Conservation (phyloP, 192 early-diverging fungal species). For the Mortierella claussenii region DNA sequence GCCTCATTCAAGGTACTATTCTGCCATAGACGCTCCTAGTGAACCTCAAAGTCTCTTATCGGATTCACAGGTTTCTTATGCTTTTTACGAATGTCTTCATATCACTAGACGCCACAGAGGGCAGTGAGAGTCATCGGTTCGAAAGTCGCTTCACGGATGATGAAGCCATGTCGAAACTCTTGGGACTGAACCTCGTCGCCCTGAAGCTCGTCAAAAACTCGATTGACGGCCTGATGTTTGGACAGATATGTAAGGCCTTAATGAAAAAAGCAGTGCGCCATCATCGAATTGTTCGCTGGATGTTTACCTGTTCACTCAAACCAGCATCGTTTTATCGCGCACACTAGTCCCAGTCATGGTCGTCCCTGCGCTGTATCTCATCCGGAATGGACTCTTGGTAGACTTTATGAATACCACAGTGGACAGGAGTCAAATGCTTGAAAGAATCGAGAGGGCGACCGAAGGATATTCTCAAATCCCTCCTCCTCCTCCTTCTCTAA, state of each 20-base stretch:
- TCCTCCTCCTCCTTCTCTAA: slow-evolving; percentile 19
- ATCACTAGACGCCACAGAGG: slow-evolving; percentile 9
- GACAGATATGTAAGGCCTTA: slow-evolving; percentile 51
- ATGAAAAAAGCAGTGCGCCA: too few species aligned
- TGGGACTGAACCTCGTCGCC: slow-evolving; percentile 14
- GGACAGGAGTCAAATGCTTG: slow-evolving; percentile 33
- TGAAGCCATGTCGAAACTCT: slow-evolving; percentile 1
- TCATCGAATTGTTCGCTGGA: too few species aligned
- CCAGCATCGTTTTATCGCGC: neutral
- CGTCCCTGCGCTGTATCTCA: slow-evolving; percentile 39
- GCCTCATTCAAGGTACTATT: slow-evolving; percentile 32
- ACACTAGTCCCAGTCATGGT: slow-evolving; percentile 39
- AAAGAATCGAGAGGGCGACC: slow-evolving; percentile 30
- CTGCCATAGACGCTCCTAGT: too few species aligned
- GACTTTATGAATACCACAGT: slow-evolving; percentile 48
- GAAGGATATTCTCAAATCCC: slow-evolving; percentile 39
- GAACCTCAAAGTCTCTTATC: neutral
- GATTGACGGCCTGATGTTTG: slow-evolving; percentile 44
- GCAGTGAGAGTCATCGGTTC: slow-evolving; percentile 25
- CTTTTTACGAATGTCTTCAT: neutral
- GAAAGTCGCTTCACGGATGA: slow-evolving; percentile 32
- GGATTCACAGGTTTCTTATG: neutral
- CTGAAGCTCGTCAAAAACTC: slow-evolving; percentile 32
- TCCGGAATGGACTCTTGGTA: slow-evolving; percentile 40
- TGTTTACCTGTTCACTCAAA: too few species aligned